phyloP scores from a whole-genome alignment of 108 stramenopile genomes.

The Parietichytrium sp. region DNA sequence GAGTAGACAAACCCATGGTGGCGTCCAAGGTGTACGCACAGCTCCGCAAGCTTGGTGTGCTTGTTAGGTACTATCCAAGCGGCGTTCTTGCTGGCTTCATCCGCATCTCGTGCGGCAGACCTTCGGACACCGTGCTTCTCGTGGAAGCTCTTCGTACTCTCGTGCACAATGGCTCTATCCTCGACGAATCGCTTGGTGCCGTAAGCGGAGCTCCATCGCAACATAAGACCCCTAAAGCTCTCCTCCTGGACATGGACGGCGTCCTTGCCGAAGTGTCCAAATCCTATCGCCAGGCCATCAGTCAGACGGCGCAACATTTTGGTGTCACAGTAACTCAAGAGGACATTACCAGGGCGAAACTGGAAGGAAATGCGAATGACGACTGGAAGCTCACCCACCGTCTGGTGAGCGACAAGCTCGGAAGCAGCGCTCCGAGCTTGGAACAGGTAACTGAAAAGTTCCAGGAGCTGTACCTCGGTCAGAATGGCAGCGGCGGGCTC shows the following conservation, averaged over 20 bases:
- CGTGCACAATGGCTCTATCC: too few relatives aligned
- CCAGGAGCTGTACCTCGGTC: constrained; percentile 79
- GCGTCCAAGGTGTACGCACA: background rate
- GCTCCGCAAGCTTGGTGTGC: constrained; percentile 27
- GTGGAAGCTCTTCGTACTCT: background rate
- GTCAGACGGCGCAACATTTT: constrained; percentile 69
- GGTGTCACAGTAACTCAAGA: constrained; percentile 69
- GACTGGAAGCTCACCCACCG: constrained; percentile 81
- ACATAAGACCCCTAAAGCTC: background rate
- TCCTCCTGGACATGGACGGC: constrained; percentile 90
- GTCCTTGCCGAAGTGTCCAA: constrained; percentile 80
- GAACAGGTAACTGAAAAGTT: constrained; percentile 79
- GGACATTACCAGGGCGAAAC: constrained; percentile 71
- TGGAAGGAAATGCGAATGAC: constrained; percentile 79
- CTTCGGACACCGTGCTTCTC: background rate
- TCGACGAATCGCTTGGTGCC: background rate
- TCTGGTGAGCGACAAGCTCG: constrained; percentile 58
- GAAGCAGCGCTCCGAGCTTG: constrained; percentile 59
- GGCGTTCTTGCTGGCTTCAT: constrained; percentile 19
- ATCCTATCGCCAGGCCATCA: constrained; percentile 75
- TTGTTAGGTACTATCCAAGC: constrained; percentile 35
- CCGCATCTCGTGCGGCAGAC: constrained; percentile 31
- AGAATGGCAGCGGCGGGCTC: constrained; percentile 53
- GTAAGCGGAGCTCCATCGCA: background rate
- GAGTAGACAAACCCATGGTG: background rate